A percentile compares a stretch with the other conserved stretches of the same genome.
Conservation (phyloP, 805 yeast species). For the Teunomyces stri region DNA sequence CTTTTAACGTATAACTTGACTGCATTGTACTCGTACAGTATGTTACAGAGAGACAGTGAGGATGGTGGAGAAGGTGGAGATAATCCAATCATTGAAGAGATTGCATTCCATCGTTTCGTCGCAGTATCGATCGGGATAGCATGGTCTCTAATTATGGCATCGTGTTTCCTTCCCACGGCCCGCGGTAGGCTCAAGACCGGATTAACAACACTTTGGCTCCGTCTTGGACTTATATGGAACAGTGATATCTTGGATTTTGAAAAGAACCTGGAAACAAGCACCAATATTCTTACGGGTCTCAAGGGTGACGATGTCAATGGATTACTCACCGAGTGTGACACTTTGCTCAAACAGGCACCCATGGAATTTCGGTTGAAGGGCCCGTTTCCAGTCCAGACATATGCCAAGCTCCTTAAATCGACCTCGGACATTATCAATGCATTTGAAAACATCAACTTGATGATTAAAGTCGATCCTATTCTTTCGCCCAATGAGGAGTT, state of each 20-base stretch:
- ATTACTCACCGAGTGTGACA: constrained; percentile 58
- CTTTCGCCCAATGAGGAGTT: constrained; percentile 52
- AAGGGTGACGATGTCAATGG: constrained; percentile 42
- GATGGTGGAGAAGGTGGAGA: constrained; percentile 69
- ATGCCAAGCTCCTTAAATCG: constrained; percentile 47
- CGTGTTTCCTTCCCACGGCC: constrained; percentile 72
- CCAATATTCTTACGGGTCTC: background rate
- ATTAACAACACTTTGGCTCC: constrained; percentile 67
- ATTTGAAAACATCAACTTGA: constrained; percentile 67
- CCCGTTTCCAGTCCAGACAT: constrained; percentile 55
- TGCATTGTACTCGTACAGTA: constrained; percentile 69
- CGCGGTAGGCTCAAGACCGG: constrained; percentile 64
- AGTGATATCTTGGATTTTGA: constrained; percentile 60
- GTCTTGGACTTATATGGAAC: constrained; percentile 81
- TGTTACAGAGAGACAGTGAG: constrained; percentile 56
- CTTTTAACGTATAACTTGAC: constrained; percentile 76
- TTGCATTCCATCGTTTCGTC: constrained; percentile 74
- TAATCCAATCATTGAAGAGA: constrained; percentile 63
- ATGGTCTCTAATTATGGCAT: constrained; percentile 73
- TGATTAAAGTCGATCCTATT: constrained; percentile 60
- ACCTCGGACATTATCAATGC: constrained; percentile 72
- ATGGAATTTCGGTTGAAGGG: constrained; percentile 76
- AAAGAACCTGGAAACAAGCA: constrained; percentile 14
- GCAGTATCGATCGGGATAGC: constrained; percentile 71
- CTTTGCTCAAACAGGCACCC: constrained; percentile 66